Base-by-base conservation (phyloP, 1,284 basidiomycete species). In the Schizophyllum amplum region DNA sequence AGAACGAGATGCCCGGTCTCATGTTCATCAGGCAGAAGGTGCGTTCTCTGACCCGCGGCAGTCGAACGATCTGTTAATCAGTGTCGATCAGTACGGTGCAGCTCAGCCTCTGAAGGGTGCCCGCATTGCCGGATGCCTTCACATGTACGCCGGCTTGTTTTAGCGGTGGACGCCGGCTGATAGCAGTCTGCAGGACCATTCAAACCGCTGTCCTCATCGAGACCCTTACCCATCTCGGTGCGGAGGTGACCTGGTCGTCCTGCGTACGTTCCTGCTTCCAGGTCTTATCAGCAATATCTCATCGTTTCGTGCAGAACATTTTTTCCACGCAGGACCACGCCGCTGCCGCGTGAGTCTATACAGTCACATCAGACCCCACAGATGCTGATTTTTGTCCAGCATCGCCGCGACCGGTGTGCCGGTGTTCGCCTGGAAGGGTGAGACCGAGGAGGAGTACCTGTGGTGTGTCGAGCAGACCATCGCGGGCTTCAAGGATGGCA, bases 251-350 rank as follows among this genome's bases (percentile, higher is more conserved):
- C 66, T 99, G 96, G 97, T 99, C 97, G 51, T 99, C 96, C 67
- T 98, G 95, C 80, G 89, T 91, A 71, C 58, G 86, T 78, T 54
- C 52, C 1, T 23, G 51, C 51, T 53, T 26, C 54, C 60, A 55
- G 20, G 59, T 21, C 42, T 20, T 52, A 17, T 25, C 53, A 17
- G 53, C 21, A 11, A 33, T 59, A 17, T 24, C 53, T 53, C 60
- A 48, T 24, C 17, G 42, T 15, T 51, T 63, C 42, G 47, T 64
- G 27, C 63, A 91, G 90, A 99, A 99, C 82, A 99, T 99, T 73
- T 99, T 97, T 80, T 99, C 97, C 57, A 99, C 96, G 58, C 97
- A 95, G 73, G 96, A 99, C 75, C 96, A 99, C 76, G 96, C 96
- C 61, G 97, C 96, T 60, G 92, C 96, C 64, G 97, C 94, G 87